Base-by-base conservation (phyloP, 2,329 filamentous ascomycete genomes). In the Trichoderma oligosporum region DNA sequence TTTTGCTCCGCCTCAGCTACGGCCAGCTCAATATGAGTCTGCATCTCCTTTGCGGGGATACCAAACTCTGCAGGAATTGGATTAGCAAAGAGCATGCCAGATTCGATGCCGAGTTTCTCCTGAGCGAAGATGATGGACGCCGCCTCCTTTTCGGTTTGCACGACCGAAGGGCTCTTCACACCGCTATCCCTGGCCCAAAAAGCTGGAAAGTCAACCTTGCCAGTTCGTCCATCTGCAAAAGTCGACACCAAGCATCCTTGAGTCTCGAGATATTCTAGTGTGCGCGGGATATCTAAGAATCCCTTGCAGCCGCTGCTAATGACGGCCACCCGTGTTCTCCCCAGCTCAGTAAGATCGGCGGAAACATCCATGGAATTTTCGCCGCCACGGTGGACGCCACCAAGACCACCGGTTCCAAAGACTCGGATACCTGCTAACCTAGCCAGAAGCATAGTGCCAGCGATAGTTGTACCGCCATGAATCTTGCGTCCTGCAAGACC, bases 141-240 rank as follows among this genome's bases (percentile, higher is more conserved):
- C 31, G 94, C 94, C 68, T 97, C 89, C 56, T 79, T 78, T 68
- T 95, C 90, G 62, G 86, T 81, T 53, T 84, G 74, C 39, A 97
- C 82, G 1, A 89, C 82, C 20, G 83, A 82, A 0, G 93, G 93
- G 67, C 91, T 96, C 70, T 79, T 84, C 52, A 88, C 75, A 11
- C 91, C 90, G 70, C 92, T 97, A 39, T 97, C 90, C 38, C 93
- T 79, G 0, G 89, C 89, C 82, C 89, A 99, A 72, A 99, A 99
- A 0, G 89, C 91, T 1, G 94, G 94, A 66, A 97, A 94, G 65
- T 96, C 88, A 38, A 97, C 82, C 5, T 80, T 74, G 1, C 85
- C 87, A 24, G 75, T 73, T 35, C 89, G 82, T 1, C 89, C 90
- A 71, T 96, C 90, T 22, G 91, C 86, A 75, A 97, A 99, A 2